Conservation (phyloP, 106 monocot genomes). For the Cymbidium sinense region DNA sequence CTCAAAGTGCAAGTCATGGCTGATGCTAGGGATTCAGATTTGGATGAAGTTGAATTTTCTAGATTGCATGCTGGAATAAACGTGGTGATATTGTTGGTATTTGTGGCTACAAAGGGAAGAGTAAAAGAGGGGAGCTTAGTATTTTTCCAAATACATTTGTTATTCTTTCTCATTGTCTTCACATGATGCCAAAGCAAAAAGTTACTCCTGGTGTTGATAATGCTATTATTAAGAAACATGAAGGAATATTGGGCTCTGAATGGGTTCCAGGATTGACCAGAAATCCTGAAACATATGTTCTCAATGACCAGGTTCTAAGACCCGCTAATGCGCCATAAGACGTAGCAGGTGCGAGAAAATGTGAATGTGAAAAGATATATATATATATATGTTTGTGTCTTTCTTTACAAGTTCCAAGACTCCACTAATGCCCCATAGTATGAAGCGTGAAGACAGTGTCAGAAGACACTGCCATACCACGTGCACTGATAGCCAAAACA, state of each 20-base stretch:
- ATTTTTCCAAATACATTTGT: conserved; percentile 67
- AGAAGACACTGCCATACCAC: no score
- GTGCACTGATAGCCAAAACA: no score
- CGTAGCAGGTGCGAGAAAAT: no score
- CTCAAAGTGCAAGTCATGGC: conserved; percentile 93
- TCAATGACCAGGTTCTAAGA: conserved; percentile 99
- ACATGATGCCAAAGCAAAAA: conserved; percentile 95
- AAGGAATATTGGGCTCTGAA: conserved; percentile 16
- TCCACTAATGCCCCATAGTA: no score
- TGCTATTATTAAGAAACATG: conserved; percentile 43
- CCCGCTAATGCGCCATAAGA: no score
- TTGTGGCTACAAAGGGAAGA: conserved; percentile 86
- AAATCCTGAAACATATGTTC: conserved; percentile 74
- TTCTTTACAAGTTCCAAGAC: no score
- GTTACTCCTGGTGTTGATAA: conserved; percentile 30
- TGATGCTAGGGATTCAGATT: conserved; percentile 74
- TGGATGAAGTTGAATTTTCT: conserved; percentile 77
- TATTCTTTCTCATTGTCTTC: conserved; percentile 89
- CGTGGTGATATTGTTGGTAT: conserved; percentile 99
- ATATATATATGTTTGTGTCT: no score
- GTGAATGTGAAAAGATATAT: no score
- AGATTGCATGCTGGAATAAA: conserved; percentile 63
- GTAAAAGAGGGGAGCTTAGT: conserved; percentile 89
- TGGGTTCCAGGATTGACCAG: conserved; percentile 86
- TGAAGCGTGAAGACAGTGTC: no score